Percentiles rank a stretch among this genome's conserved stretches.
Evolutionary conservation across 2,329 filamentous ascomycete genomes (phyloP).

Genomic region (Pseudogymnoascus verrucosus): DNA sequence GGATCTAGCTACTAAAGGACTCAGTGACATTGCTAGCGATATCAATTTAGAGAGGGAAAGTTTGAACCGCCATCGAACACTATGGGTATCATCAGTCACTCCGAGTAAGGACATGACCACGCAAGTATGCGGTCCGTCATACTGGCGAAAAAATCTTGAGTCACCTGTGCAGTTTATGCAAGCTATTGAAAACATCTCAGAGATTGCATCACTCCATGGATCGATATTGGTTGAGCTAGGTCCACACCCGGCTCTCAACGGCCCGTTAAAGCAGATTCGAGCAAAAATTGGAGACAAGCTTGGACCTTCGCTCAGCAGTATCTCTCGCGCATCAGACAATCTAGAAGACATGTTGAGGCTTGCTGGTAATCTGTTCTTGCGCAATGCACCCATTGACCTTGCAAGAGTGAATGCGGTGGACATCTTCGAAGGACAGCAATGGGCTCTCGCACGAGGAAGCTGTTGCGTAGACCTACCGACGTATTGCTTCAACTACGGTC

Average conservation of each 20-base stretch:
- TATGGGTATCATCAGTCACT: neutral
- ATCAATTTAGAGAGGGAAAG: neutral
- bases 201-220: neutral
- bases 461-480: no score
- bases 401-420: neutral
- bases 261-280: conserved; percentile 26
- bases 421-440: no score
- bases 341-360: no score
- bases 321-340: no score
- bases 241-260: conserved; percentile 30
- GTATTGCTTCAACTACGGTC: no score
- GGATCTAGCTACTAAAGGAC: conserved; percentile 19
- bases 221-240: conserved; percentile 17
- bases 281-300: neutral
- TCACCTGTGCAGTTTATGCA: conserved; percentile 34
- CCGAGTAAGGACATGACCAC: conserved; percentile 12
- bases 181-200: neutral
- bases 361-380: conserved; percentile 10
- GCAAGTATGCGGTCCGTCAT: conserved; percentile 19
- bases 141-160: conserved; percentile 39
- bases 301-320: no score
- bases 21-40: conserved; percentile 17
- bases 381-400: conserved; percentile 11
- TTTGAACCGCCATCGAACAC: no score
- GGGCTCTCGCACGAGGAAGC: no score